phyloP scores from a whole-genome alignment of 495 filamentous ascomycete species.

The Lepraria neglecta region DNA sequence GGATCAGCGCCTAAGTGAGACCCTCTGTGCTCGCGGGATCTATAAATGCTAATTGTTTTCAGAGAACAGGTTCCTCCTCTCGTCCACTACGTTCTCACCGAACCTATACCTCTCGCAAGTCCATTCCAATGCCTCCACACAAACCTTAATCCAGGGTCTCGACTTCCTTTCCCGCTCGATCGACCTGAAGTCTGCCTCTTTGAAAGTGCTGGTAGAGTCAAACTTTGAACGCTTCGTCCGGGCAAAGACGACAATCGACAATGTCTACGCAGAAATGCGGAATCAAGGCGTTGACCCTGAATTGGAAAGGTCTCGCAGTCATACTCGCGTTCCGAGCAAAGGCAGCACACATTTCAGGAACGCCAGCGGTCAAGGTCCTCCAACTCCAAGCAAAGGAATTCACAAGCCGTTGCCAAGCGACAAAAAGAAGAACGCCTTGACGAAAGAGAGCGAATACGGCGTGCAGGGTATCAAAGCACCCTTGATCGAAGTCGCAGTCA shows the following conservation, averaged over 20 bases:
- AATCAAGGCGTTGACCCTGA: conserved; percentile 67
- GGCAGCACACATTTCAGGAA: conserved; percentile 34
- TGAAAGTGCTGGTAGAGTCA: conserved; percentile 91
- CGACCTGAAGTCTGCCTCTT: conserved; percentile 90
- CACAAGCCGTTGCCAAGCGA: conserved; percentile 38
- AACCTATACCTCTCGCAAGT: conserved; percentile 86
- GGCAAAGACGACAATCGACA: conserved; percentile 94
- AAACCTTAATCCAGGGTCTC: conserved; percentile 70
- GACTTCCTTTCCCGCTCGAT: conserved; percentile 81
- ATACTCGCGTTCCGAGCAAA: conserved; percentile 51
- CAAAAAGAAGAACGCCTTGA: conserved; percentile 78
- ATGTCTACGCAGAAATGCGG: conserved; percentile 97
- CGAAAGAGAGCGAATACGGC: conserved; percentile 92
- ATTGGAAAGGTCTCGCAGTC: conserved; percentile 42
- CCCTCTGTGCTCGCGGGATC: conserved; percentile 10
- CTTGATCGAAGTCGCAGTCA: conserved; percentile 78
- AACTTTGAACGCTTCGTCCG: conserved; percentile 97
- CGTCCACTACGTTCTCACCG: conserved; percentile 91
- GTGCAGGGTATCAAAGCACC: conserved; percentile 83
- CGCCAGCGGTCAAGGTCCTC: conserved; percentile 31
- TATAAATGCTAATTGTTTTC: conserved; percentile 15
- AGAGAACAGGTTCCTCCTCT: conserved; percentile 90
- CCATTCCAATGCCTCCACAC: conserved; percentile 74
- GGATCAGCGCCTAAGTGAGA: conserved; percentile 65
- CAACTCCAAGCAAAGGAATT: conserved; percentile 30